Conservation (phyloP, 2,329 filamentous ascomycete genomes). For the Rutstroemia sydowiana region DNA sequence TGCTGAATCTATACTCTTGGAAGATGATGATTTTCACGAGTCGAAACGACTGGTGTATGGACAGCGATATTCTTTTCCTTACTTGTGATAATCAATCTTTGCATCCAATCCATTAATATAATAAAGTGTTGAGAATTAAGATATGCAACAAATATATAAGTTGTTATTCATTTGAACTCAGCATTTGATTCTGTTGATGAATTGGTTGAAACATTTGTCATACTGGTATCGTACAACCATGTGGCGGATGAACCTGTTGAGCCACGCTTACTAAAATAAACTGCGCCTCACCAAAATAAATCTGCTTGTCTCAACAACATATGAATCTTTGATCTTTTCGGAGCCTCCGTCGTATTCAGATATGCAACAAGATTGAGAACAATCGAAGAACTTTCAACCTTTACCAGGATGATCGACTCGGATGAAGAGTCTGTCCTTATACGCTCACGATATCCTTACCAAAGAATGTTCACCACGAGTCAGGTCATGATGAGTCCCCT, state of each 20-base stretch:
- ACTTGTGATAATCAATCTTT: neutral
- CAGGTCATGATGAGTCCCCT: too few relatives aligned
- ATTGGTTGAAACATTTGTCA: too few relatives aligned
- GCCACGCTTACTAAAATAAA: too few relatives aligned
- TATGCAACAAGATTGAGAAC: neutral
- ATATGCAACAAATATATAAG: neutral
- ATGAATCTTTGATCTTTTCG: neutral
- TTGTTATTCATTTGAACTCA: neutral
- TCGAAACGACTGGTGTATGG: neutral
- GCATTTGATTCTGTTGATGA: neutral
- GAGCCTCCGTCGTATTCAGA: neutral
- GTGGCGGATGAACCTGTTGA: too few relatives aligned
- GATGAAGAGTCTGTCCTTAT: neutral
- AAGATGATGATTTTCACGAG: neutral
- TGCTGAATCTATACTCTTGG: neutral
- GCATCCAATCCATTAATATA: neutral
- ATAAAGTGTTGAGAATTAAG: neutral
- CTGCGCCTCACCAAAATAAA: too few relatives aligned
- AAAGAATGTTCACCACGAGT: too few relatives aligned
- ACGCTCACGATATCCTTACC: neutral
- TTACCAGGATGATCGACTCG: neutral
- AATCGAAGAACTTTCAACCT: neutral
- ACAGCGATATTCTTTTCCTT: neutral
- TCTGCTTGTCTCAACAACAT: too few relatives aligned
- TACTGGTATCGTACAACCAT: too few relatives aligned